Conservation (phyloP, 306 rosid species). For the Pterocarpus santalinus region DNA sequence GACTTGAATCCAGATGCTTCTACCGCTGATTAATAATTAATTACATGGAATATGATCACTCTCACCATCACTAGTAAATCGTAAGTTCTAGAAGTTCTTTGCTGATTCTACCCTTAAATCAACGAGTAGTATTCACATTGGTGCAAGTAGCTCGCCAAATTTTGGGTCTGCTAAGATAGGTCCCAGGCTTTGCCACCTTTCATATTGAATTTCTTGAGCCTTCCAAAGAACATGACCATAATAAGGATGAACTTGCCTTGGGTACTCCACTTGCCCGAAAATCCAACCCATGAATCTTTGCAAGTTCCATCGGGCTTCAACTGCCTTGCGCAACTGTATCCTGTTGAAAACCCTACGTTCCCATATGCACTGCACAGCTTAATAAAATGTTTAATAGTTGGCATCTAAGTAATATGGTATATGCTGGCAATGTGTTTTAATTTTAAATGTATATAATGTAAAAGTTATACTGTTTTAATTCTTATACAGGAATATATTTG, state of each 20-base stretch:
- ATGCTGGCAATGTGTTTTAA: too few species aligned
- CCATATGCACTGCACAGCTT: conserved; percentile 73
- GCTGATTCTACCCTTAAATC: neutral
- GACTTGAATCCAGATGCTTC: too few species aligned
- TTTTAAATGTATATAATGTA: too few species aligned
- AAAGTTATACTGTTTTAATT: too few species aligned
- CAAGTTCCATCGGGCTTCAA: conserved; percentile 44
- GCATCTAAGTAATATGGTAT: too few species aligned
- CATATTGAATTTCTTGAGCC: conserved; percentile 68
- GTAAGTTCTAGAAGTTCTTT: neutral
- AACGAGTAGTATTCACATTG: neutral
- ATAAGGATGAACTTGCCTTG: conserved; percentile 64
- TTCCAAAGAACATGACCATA: conserved; percentile 76
- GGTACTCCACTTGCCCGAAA: conserved; percentile 65
- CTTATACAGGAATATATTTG: too few species aligned
- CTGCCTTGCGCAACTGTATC: conserved; percentile 67
- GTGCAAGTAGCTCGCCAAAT: neutral
- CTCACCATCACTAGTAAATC: neutral
- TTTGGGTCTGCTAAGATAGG: conserved; percentile 21
- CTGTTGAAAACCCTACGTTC: conserved; percentile 77
- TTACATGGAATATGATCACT: neutral
- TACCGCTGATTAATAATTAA: too few species aligned
- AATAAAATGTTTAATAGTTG: neutral
- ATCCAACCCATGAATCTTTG: conserved; percentile 63
- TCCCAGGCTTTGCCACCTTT: conserved; percentile 65